Conservation (phyloP, 108 stramenopile species). For the Pseudonitzschia multiseries region DNA sequence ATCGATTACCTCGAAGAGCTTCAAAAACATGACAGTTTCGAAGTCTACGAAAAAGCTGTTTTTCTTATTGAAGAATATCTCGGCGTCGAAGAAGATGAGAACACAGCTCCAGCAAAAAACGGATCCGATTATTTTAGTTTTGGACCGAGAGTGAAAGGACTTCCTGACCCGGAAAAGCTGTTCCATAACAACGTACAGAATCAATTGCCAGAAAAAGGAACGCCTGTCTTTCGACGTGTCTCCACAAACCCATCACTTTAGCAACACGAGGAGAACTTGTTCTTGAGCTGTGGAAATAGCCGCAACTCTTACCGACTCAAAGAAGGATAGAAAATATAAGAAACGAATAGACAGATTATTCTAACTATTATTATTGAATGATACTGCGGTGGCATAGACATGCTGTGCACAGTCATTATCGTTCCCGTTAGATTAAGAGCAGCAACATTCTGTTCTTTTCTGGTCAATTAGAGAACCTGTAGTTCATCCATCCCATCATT, state of each 20-base stretch:
- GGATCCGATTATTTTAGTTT: slow-evolving; percentile 53
- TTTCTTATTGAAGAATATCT: slow-evolving; percentile 79
- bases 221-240: not conserved
- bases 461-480: too few species aligned
- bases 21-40: slow-evolving; percentile 75
- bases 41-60: slow-evolving; percentile 71
- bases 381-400: too few species aligned
- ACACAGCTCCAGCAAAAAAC: slow-evolving; percentile 46
- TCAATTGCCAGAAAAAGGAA: not conserved
- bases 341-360: too few species aligned
- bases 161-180: not conserved
- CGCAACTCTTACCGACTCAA: too few species aligned
- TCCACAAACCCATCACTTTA: not conserved
- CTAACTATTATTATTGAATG: too few species aligned
- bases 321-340: too few species aligned
- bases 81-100: slow-evolving; percentile 68
- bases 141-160: not conserved
- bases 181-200: not conserved
- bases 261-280: too few species aligned
- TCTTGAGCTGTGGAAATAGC: too few species aligned
- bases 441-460: too few species aligned
- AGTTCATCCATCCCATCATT: too few species aligned
- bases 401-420: too few species aligned
- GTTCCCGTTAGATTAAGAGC: too few species aligned
- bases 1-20: slow-evolving; percentile 75